Evolutionary conservation across 495 filamentous ascomycete species (phyloP), one percentile per base, ranked within the genome.

Genomic region (Penicillium canescens): DNA sequence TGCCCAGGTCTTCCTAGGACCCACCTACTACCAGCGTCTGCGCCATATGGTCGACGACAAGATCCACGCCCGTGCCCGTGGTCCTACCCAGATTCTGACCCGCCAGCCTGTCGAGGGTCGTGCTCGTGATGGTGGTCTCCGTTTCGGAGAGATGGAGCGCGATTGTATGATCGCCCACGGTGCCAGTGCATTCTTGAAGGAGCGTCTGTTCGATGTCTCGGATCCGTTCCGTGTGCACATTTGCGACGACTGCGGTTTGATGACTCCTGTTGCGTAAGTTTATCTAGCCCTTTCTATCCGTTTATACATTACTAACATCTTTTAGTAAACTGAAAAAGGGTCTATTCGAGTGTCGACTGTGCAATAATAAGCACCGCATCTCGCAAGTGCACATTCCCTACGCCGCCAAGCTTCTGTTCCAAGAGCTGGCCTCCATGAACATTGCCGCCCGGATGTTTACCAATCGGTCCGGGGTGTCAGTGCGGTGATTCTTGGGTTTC

Each of bases 121-220:
- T 79, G 95, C 94, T 1, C 82, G 94, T 77, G 94, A 99, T 71
- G 94, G 94, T 81, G 94, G 94, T 77, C 83, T 99, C 41, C 91
- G 94, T 64, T 99, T 99, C 82, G 94, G 94, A 84, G 94, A 99
- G 81, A 99, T 99, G 94, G 94, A 99, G 75, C 92, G 94, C 71
- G 94, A 99, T 82, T 99, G 94, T 75, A 98, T 99, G 95, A 98
- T 99, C 72, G 88, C 95, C 26, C 95, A 99, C 72, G 94, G 94
- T 66, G 94, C 94, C 24, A 91, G 89, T 56, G 85, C 91, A 4
- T 98, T 99, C 83, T 77, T 99, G 68, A 97, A 97, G 78, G 94
- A 99, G 80, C 80, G 93, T 56, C 76, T 99, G 56, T 97, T 99
- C 60, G 92, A 97, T 69, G 95, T 98, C 39, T 92, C 87, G 52